Evolutionary conservation across 345 rosid species (phyloP), one percentile per base, ranked within the genome.

Genomic region (Brassica juncea): DNA sequence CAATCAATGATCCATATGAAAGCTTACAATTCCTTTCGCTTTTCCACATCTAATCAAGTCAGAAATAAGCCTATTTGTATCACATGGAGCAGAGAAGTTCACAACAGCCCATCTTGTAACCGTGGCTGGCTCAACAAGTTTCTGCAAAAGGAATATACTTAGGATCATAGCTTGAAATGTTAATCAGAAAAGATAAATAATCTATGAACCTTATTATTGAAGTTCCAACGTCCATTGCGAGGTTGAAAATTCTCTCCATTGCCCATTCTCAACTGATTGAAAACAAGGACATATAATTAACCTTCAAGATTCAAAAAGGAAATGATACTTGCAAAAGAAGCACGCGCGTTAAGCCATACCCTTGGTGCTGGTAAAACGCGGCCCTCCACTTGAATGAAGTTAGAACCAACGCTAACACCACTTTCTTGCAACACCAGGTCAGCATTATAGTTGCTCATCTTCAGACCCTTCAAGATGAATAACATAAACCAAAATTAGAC

Each of bases 61-160:
- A 11, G 77, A 80, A 1, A 91, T 80, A 60, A 95, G 89, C 35
- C 72, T 60, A 8, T 80, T 80, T 7, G 82, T 19, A 66, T 93
- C 94, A 77, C 99, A 92, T 0, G 91, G 89, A n/a, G 98, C 96
- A 30, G 94, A 92, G 82, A 95, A 93, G 76, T 95, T 93, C 28
- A 84, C 97, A 78, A 93, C 88, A 66, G 92, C 99, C 99, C 98
- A 95, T 37, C 77, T 69, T 62, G 89, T 89, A 8, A 95, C 80
- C 64, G 81, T 95, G 14, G 66, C 12, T 76, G 99, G 96, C 74
- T 91, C 91, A 60, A 87, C 90, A 37, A 95, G 82, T 90, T 82
- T 90, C 99, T 93, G 69, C 15, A 62, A 54, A 75, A n/a, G 61
- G 15, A 60, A 85, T 23, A 54, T 21, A 21, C n/a, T 16, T 42